These are phyloP conservation scores for Leccinum variabile DNA, from an alignment of 1,284 basidiomycete genomes.

Conservation along the genomic window DNA sequence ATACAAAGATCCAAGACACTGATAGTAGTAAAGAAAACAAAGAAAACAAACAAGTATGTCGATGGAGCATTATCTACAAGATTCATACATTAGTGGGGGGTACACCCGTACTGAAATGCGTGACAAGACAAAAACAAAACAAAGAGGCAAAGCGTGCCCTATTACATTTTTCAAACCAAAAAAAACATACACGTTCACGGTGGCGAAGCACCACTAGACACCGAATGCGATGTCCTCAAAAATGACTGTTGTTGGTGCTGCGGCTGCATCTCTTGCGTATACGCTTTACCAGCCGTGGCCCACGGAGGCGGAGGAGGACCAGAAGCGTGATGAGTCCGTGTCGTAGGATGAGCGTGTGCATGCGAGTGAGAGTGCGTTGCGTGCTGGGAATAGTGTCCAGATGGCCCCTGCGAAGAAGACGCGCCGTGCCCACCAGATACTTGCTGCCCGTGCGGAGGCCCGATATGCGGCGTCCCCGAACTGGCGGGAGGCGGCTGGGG, in stretches of 20 bases:
- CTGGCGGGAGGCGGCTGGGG: slow-evolving; percentile 5
- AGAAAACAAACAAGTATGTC: not conserved
- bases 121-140: not conserved
- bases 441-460: slow-evolving; percentile 14
- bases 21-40: not conserved
- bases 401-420: slow-evolving; percentile 8
- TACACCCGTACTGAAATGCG: not conserved
- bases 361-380: not conserved
- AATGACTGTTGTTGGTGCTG: slow-evolving; percentile 49
- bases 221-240: slow-evolving; percentile 51
- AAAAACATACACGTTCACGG: slow-evolving; percentile 22
- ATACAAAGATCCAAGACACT: not conserved
- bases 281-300: slow-evolving; percentile 36
- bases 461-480: slow-evolving; percentile 25
- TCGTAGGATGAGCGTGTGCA: slow-evolving; percentile 11
- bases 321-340: slow-evolving; percentile 15
- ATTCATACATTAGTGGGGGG: not conserved
- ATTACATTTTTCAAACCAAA: not conserved
- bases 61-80: not conserved
- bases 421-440: slow-evolving; percentile 2
- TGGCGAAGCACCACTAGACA: slow-evolving; percentile 44
- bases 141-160: not conserved
- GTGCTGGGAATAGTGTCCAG: slow-evolving; percentile 15
- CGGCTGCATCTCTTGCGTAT: slow-evolving; percentile 49
- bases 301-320: slow-evolving; percentile 46